These are phyloP conservation scores for Xylaria nigripes DNA, from an alignment of 495 filamentous ascomycete species.

Conservation along the genomic window DNA sequence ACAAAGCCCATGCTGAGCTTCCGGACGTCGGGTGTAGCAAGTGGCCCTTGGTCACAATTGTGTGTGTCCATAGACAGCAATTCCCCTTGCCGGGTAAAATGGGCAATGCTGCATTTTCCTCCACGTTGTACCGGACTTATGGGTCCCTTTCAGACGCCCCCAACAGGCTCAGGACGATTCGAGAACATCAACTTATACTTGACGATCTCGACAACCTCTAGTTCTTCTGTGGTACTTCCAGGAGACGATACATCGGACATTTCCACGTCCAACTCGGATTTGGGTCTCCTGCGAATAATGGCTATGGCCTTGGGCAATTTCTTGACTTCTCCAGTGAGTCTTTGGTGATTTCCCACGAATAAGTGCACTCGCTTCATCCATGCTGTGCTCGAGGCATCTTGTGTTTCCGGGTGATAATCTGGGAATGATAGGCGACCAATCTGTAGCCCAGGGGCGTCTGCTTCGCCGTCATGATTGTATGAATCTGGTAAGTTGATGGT, in stretches of 20 bases:
- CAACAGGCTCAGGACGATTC: slow-evolving; percentile 78
- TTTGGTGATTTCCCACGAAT: slow-evolving; percentile 82
- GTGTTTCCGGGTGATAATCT: slow-evolving; percentile 48
- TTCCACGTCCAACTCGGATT: slow-evolving; percentile 16
- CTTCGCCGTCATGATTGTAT: slow-evolving; percentile 13
- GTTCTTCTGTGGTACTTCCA: slow-evolving; percentile 23
- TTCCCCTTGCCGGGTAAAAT: background rate
- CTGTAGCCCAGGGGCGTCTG: slow-evolving; percentile 35
- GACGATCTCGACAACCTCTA: slow-evolving; percentile 74
- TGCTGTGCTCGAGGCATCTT: slow-evolving; percentile 39
- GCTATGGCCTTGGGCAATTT: slow-evolving; percentile 70
- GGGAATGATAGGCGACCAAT: slow-evolving; percentile 77
- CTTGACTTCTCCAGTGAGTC: slow-evolving; percentile 84
- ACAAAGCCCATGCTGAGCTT: background rate
- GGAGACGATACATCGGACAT: slow-evolving; percentile 13
- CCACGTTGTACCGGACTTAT: background rate
- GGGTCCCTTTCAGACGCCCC: slow-evolving; percentile 11
- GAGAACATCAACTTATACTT: slow-evolving; percentile 86
- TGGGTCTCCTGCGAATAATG: slow-evolving; percentile 52
- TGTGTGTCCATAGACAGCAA: background rate
- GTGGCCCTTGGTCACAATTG: background rate
- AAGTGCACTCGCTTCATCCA: slow-evolving; percentile 90
- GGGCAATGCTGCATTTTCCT: background rate
- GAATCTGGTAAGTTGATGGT: slow-evolving; percentile 60
- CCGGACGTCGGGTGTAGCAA: background rate